A percentile compares a stretch with the other conserved stretches of the same genome.
Evolutionary conservation across 75 land plant genomes (phyloP).

Genomic region (Cunninghamia lanceolata): DNA sequence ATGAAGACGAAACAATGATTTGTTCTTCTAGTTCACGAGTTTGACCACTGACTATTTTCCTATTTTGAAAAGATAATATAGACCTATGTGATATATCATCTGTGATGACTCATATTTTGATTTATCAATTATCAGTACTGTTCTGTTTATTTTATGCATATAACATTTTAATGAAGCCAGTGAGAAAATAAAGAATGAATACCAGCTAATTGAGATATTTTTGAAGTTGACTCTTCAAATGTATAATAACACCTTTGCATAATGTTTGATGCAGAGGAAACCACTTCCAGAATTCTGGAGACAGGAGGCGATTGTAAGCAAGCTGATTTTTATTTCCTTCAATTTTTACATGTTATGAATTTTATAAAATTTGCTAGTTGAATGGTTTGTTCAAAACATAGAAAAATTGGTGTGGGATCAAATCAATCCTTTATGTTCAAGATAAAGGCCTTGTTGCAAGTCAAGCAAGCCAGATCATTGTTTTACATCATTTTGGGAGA

Average conservation of each 20-base stretch:
- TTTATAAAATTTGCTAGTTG: background rate
- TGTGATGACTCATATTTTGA: too few relatives aligned
- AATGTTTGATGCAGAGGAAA: slow-evolving; percentile 46
- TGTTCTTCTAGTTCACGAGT: too few relatives aligned
- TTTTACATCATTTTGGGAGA: background rate
- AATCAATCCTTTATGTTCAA: background rate
- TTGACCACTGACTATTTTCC: too few relatives aligned
- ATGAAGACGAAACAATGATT: too few relatives aligned
- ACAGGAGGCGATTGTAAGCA: slow-evolving; percentile 52
- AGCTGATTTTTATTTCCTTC: background rate
- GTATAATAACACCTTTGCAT: background rate
- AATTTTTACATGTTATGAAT: background rate
- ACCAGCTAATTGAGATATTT: background rate
- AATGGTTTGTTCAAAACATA: background rate
- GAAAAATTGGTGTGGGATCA: background rate
- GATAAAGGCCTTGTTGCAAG: background rate
- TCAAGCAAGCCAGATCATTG: background rate
- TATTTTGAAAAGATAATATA: too few relatives aligned
- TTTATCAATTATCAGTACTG: too few relatives aligned
- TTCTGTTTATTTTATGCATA: too few relatives aligned
- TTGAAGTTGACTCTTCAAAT: background rate
- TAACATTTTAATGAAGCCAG: too few relatives aligned
- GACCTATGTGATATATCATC: too few relatives aligned
- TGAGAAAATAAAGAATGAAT: background rate
- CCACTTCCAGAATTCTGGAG: slow-evolving; percentile 90